Evolutionary conservation across 2,329 filamentous ascomycete species (phyloP).

Genomic region (Trichoderma sp.): DNA sequence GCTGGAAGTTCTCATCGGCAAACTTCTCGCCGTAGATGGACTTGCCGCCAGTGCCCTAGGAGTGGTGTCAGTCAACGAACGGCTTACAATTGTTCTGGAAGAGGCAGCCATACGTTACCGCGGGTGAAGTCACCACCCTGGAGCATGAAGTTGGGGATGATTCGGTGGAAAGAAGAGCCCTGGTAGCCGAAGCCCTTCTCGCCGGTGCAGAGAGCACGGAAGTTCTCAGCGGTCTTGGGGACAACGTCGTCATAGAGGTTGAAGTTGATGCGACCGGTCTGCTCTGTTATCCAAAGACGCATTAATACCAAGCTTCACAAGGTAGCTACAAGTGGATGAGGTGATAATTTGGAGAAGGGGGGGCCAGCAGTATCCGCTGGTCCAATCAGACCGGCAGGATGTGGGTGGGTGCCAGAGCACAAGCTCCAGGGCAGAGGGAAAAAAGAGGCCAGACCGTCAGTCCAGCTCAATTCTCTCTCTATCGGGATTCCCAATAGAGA

Average conservation of each 20-base stretch:
- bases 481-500: background rate
- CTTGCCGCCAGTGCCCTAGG: slow-evolving; percentile 81
- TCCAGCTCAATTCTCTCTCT: background rate
- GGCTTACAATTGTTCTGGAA: background rate
- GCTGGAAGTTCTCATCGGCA: slow-evolving; percentile 84
- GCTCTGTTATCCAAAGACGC: slow-evolving; percentile 48
- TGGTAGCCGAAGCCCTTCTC: slow-evolving; percentile 82
- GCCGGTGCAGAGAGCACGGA: slow-evolving; percentile 77
- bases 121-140: slow-evolving; percentile 96
- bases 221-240: slow-evolving; percentile 85
- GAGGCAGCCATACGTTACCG: slow-evolving; percentile 67
- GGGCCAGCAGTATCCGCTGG: background rate
- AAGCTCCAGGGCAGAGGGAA: background rate
- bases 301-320: slow-evolving; percentile 25
- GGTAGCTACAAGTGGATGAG: background rate
- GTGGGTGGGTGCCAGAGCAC: background rate
- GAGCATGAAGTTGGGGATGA: slow-evolving; percentile 93
- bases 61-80: slow-evolving; percentile 20
- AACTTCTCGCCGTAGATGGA: slow-evolving; percentile 97
- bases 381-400: background rate
- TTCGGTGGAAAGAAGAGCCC: slow-evolving; percentile 84
- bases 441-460: background rate
- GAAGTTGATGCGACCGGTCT: slow-evolving; percentile 81
- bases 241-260: slow-evolving; percentile 81
- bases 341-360: background rate